Evolutionary conservation across 2,329 filamentous ascomycete genomes (phyloP), one percentile per base, ranked within the genome.

Genomic region (Emydomyces testavorans): DNA sequence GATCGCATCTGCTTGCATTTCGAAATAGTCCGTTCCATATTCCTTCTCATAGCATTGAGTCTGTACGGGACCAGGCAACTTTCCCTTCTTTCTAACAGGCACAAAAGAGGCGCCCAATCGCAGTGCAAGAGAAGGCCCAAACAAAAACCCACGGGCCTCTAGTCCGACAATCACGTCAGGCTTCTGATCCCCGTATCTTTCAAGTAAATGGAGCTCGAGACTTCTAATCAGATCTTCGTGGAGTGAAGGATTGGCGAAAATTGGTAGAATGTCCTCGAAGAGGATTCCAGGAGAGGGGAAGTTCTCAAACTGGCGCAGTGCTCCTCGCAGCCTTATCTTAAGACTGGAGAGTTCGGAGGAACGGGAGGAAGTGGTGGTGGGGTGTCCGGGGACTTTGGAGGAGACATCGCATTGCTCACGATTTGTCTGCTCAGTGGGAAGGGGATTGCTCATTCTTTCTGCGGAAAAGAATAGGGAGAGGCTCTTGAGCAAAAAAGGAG

Each of bases 201-300:
- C 71, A 49, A 76, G 70, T 54, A 94, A 76, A 66, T 94, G 83
- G 53, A 95, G 75, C 68, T 94, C 85, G 57, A 96, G 83, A 41
- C 87, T 86, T 60, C 81, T 78, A 65, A 95, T 74, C 50, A 98
- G 82, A 48, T 79, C 76, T 57, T 77, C 74, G 71, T 95, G 90
- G 52, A 85, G 74, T 44, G 66, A 63, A 48, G 82, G 80, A 62
- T 87, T 77, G 65, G 85, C 80, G 74, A 98, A 96, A 63, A 96
- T 82, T 52, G 92, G 92, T 68, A 98, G 82, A 70, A 98, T 96
- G 65, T 98, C 92, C 72, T 95, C 87, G 70, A 98, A 98, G 61
- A 94, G 76, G 63, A 98, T 90, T 66, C 92, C 90, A 38, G 84
- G 81, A 56, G 83, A 82, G 51, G 90, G 90, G 72, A 95, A 96